Evolutionary conservation across 495 filamentous ascomycete species (phyloP).

Genomic region (Penicillium herquei): DNA sequence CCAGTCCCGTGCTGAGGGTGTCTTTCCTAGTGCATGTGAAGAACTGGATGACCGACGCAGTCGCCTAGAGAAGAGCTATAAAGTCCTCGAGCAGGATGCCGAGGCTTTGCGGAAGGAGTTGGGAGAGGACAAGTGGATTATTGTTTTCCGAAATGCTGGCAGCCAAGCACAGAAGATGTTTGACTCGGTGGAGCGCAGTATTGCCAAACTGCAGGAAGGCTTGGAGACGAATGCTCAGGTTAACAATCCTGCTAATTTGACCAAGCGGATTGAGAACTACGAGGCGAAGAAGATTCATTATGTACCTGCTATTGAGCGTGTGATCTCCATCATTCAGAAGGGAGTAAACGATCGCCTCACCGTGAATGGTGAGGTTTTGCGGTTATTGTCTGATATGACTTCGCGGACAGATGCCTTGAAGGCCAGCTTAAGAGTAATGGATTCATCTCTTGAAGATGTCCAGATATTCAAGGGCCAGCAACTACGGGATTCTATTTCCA

Average conservation of each 20-base stretch:
- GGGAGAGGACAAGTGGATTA: conserved; percentile 91
- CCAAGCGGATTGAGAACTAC: conserved; percentile 86
- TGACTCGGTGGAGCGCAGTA: conserved; percentile 83
- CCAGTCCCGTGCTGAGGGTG: conserved; percentile 64
- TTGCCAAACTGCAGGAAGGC: conserved; percentile 76
- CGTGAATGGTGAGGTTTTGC: conserved; percentile 89
- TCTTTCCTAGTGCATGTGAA: conserved; percentile 86
- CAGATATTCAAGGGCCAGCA: conserved; percentile 64
- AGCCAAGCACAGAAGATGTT: conserved; percentile 92
- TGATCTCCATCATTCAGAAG: conserved; percentile 86
- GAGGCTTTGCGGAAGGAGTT: conserved; percentile 84
- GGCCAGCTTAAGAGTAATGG: conserved; percentile 71
- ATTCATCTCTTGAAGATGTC: conserved; percentile 70
- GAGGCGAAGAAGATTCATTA: conserved; percentile 96
- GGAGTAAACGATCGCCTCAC: conserved; percentile 88
- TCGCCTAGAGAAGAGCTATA: conserved; percentile 74
- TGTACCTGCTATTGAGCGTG: conserved; percentile 87
- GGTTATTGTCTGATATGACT: conserved; percentile 78
- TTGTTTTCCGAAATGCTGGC: conserved; percentile 91
- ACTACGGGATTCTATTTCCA: conserved; percentile 90
- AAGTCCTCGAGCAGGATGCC: conserved; percentile 80
- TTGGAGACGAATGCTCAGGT: conserved; percentile 70
- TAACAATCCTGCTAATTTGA: conserved; percentile 61
- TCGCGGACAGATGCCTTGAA: conserved; percentile 74
- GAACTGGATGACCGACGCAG: conserved; percentile 73